Evolutionary conservation across 2,329 filamentous ascomycete species (phyloP), one percentile per base, ranked within the genome.

Genomic region (Geoglossum cookeanum): DNA sequence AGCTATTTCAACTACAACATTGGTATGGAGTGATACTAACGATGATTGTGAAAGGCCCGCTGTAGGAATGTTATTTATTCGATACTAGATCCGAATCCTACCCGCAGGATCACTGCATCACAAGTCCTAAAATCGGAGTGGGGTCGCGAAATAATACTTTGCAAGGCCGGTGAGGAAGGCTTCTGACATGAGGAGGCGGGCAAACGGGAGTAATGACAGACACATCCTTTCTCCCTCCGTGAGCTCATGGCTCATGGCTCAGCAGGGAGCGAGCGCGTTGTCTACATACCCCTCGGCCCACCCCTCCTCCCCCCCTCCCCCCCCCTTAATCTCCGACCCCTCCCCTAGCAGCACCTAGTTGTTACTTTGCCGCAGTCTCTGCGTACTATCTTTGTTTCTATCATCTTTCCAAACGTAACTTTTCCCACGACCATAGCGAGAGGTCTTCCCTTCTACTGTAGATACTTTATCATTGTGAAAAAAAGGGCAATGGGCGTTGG

Each of bases 21-120:
- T 33, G 15, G 27, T n/a, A 33, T 5, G 33, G 4, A 15, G 13
- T 13, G 48, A 52, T 30, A 52, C 48, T 52, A 52, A 52, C 11
- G 5, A 32, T 32, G n/a, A 33, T 59, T 59, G 61, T 59, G 22
- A 15, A 62, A 97, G 91, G 90, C 90, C 63, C 88, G 91, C 65
- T 98, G 92, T 72, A 86, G 92, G 61, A 98, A 98, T 65, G 92
- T 98, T 65, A 96, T 98, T 68, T 98, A 98, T 73, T 97, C 90
- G 27, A 95, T 98, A 62, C 78, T 98, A 51, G 92, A 98, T 67
- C 92, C 92, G 33, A 96, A 95, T 68, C 89, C 92, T 30, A 80
- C 80, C 58, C 85, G 92, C 62, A 87, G 92, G 64, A 91, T 98
- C 68, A 96, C 89, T 33, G 91, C 92, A 59, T 91, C 90, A 45